phyloP scores from a whole-genome alignment of 2,329 filamentous ascomycete genomes.

The Fusarium sp. region DNA sequence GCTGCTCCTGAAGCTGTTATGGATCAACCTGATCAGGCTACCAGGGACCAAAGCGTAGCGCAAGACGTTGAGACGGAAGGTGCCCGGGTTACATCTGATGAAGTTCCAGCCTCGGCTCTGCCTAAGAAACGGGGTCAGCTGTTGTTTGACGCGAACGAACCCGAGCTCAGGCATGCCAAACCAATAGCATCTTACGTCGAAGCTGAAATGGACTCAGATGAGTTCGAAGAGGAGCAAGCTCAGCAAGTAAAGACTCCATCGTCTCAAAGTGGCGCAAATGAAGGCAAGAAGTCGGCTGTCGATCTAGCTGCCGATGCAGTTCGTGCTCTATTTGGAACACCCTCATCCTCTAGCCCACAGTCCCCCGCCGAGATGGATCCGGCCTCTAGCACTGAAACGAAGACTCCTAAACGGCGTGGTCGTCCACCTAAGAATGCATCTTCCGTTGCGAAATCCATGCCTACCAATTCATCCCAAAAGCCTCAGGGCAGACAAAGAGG shows the following conservation, averaged over 20 bases:
- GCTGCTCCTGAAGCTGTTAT: slow-evolving; percentile 37
- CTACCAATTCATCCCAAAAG: slow-evolving; percentile 25
- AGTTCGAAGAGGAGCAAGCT: slow-evolving; percentile 60
- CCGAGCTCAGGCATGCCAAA: slow-evolving; percentile 64
- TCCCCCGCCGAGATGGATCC: slow-evolving; percentile 3
- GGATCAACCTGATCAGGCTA: slow-evolving; percentile 32
- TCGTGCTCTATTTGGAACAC: slow-evolving; percentile 46
- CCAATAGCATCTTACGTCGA: slow-evolving; percentile 65
- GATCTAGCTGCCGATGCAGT: slow-evolving; percentile 57
- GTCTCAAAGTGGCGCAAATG: slow-evolving; percentile 7
- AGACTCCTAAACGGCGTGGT: slow-evolving; percentile 45
- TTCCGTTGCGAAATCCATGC: slow-evolving; percentile 2
- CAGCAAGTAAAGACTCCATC: slow-evolving; percentile 30
- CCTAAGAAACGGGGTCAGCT: slow-evolving; percentile 39
- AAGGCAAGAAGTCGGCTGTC: slow-evolving; percentile 47
- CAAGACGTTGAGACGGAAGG: slow-evolving; percentile 8
- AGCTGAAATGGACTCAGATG: slow-evolving; percentile 57
- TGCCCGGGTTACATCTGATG: slow-evolving; percentile 28
- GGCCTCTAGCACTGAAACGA: slow-evolving; percentile 6
- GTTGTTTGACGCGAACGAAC: slow-evolving; percentile 60
- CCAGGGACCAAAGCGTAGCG: slow-evolving; percentile 37
- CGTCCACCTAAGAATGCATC: slow-evolving; percentile 51
- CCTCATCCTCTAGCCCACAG: slow-evolving; percentile 5
- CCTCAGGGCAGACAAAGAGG: slow-evolving; percentile 44
- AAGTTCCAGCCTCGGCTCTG: slow-evolving; percentile 9